Evolutionary conservation across 2,329 filamentous ascomycete genomes (phyloP).

Genomic region (Trichoderma oligosporum): DNA sequence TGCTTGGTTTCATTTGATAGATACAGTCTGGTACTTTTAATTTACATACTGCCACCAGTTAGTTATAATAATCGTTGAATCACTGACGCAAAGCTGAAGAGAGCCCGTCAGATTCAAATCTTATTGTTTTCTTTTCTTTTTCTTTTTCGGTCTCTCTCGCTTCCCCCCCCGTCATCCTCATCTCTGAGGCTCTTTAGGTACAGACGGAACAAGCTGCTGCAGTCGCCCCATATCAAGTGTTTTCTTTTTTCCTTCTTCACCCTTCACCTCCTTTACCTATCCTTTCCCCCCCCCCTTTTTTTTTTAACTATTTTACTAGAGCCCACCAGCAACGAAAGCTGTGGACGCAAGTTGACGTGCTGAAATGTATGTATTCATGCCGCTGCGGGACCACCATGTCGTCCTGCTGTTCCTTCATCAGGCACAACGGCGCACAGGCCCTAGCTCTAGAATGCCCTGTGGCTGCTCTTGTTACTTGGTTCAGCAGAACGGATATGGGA

Average conservation of each 20-base stretch:
- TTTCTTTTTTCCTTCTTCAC: not conserved
- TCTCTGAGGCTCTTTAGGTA: no score
- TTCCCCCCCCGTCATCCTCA: not conserved
- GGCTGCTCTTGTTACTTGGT: not conserved
- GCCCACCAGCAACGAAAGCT: not conserved
- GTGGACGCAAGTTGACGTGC: not conserved
- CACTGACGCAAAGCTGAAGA: no score
- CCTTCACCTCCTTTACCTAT: slow-evolving; percentile 8
- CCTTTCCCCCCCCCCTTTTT: not conserved
- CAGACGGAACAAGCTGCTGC: slow-evolving; percentile 6
- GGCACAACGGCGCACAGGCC: slow-evolving; percentile 16
- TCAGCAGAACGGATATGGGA: slow-evolving; percentile 16
- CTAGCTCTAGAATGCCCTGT: slow-evolving; percentile 1
- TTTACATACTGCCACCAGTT: no score
- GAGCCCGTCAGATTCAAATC: no score
- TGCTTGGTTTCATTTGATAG: no score
- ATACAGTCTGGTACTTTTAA: no score
- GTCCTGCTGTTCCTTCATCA: slow-evolving; percentile 11
- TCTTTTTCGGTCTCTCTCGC: no score
- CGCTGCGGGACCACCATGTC: slow-evolving; percentile 5
- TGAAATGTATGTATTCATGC: not conserved
- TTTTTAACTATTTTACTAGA: not conserved
- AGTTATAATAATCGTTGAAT: no score
- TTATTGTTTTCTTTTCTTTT: not conserved
- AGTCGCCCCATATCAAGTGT: slow-evolving; percentile 14